Evolutionary conservation across 805 yeast genomes (phyloP), one percentile per base, ranked within the genome.

Genomic region (Pichia scutulata): DNA sequence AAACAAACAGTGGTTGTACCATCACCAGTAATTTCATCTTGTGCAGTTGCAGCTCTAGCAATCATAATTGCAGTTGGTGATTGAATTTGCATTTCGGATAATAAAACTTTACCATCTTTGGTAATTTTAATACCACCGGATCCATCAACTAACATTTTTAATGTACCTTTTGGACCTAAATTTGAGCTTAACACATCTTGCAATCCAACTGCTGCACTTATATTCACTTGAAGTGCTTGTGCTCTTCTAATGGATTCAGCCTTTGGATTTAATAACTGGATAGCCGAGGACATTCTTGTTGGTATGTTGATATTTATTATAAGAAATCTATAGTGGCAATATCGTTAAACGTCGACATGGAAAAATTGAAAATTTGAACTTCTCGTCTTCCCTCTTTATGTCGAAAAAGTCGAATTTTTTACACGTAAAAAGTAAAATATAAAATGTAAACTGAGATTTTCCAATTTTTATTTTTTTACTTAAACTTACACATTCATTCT

Each of bases 1-100:
- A 95, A 75, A 43, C 90, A 92, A 49, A 93, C 99, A 2, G 97
- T 86, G 7, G 98, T 92, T 49, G 99, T 93, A 56, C 99, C 99
- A 69, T 93, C 99, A 46, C 99, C 99, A n/a, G 98, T 87, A 64
- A 93, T 89, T 69, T 93, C 99, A 68, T 93, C 99, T 70, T 93
- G 99, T 0, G 99, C 97, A 43, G 96, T 82, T 46, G 99, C 99
- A 14, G 98, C 99, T 57, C 98, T 78, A 3, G 99, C 96, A 70
- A 86, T 86, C 86, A 86, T 81, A 36, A 86, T 86, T 0, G 95
- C 95, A 4, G 95, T 86, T 12, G 95, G 95, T 55, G 86, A 82
- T 66, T 86, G 93, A 69, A 92, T 92, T 71, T 93, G 99, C 99
- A 93, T 93, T 65, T 93, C 99, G 40, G 86, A 80, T 52, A 93